Conservation (phyloP, 768 basidiomycete species). For the Gymnopilus junonius region DNA sequence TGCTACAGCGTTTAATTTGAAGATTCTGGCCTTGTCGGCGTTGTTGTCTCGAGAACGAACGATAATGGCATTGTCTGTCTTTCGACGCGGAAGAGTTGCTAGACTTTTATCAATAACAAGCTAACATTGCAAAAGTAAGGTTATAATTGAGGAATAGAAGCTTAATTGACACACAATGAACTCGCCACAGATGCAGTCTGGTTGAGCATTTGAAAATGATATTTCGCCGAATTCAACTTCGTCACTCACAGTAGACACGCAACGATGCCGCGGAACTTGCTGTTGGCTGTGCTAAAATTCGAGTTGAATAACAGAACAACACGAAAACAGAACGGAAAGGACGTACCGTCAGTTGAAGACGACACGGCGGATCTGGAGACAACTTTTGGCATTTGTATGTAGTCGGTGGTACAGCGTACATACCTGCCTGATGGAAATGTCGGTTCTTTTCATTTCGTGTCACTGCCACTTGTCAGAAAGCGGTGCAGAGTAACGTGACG, state of each 20-base stretch:
- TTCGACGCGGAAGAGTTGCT: constrained; percentile 67
- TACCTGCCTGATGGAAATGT: not conserved
- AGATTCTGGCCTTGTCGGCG: constrained; percentile 64
- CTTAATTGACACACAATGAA: constrained; percentile 65
- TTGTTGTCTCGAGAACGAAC: constrained; percentile 73
- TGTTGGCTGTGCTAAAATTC: constrained; percentile 68
- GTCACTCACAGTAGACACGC: constrained; percentile 76
- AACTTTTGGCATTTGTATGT: constrained; percentile 85
- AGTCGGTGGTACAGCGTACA: not conserved
- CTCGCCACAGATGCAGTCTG: constrained; percentile 89
- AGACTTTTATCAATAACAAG: constrained; percentile 83
- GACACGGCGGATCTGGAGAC: constrained; percentile 88
- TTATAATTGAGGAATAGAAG: not conserved
- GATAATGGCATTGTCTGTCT: constrained; percentile 81
- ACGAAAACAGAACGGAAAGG: not conserved
- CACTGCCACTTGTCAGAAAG: constrained; percentile 9
- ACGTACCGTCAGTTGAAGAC: constrained; percentile 82
- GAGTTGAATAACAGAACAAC: not conserved
- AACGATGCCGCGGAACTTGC: constrained; percentile 78
- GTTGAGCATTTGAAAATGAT: constrained; percentile 12
- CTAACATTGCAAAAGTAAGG: constrained; percentile 37
- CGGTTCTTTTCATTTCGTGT: not conserved
- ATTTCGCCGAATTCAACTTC: constrained; percentile 3
- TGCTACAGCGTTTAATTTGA: constrained; percentile 83
- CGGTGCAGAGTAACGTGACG: constrained; percentile 20